Percentiles rank a stretch among this genome's conserved stretches.
These are phyloP conservation scores for Chlamydomonas schloesseri DNA, from an alignment of 139 green algal genomes.

Conservation along the genomic window DNA sequence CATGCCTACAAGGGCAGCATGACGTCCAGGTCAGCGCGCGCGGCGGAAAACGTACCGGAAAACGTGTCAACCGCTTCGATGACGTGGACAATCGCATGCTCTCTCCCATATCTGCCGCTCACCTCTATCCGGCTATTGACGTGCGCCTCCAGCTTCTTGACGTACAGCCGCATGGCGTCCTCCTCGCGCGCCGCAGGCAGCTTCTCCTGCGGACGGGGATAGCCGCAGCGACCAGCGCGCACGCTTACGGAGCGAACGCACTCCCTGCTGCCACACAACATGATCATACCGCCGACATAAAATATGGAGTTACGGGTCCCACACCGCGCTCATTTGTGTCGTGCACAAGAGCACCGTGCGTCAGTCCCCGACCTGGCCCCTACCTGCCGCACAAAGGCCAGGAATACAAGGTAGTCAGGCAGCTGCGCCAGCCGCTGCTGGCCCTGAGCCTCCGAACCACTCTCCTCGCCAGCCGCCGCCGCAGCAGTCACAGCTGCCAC, in stretches of 20 bases:
- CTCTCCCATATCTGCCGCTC: background rate
- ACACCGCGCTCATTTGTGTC: no score
- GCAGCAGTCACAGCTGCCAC: background rate
- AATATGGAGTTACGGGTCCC: no score
- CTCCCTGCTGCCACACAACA: no score
- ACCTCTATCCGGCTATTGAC: constrained; percentile 42
- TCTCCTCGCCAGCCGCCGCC: background rate
- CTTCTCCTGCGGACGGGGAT: constrained; percentile 27
- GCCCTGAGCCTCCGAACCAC: background rate
- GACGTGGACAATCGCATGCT: no score
- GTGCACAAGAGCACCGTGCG: no score
- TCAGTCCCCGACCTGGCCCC: no score
- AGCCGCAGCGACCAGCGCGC: no score
- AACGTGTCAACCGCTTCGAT: no score
- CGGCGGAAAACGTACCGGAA: no score
- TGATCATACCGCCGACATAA: no score
- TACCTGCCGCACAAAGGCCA: constrained; percentile 24
- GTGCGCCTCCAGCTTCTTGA: constrained; percentile 37
- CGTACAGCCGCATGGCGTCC: constrained; percentile 53
- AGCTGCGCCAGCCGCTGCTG: background rate
- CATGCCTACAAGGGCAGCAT: background rate
- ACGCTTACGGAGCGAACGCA: no score
- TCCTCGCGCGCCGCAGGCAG: constrained; percentile 48
- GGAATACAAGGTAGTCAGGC: constrained; percentile 45
- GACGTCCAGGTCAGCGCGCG: no score